These are phyloP conservation scores for Hyphodiscus hymeniophilus DNA, from an alignment of 495 filamentous ascomycete species.

Conservation along the genomic window DNA sequence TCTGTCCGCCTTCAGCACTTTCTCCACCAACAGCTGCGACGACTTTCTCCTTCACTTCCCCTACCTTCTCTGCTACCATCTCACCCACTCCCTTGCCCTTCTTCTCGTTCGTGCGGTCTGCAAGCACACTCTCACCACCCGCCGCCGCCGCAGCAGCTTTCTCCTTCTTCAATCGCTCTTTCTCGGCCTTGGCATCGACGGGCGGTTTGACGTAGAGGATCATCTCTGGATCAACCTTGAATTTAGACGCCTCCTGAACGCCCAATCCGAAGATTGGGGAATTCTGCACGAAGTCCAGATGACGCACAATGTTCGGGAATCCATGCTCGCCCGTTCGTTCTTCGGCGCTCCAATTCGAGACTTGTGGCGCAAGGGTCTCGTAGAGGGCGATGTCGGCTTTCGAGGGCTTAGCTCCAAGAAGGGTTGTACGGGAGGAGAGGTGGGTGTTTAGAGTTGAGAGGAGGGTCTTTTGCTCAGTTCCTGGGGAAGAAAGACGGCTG, in stretches of 20 bases:
- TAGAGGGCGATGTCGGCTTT: slow-evolving; percentile 86
- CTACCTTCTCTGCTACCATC: slow-evolving; percentile 23
- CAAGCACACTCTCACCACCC: slow-evolving; percentile 35
- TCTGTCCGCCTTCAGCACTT: slow-evolving; percentile 24
- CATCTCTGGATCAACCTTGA: slow-evolving; percentile 69
- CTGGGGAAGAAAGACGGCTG: slow-evolving; percentile 42
- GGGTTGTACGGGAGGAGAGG: slow-evolving; percentile 78
- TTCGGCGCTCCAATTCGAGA: slow-evolving; percentile 75
- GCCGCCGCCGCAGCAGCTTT: slow-evolving; percentile 49
- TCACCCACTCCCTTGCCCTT: slow-evolving; percentile 27
- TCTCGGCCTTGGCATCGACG: slow-evolving; percentile 78
- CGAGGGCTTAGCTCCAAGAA: slow-evolving; percentile 84
- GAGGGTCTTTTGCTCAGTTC: slow-evolving; percentile 53
- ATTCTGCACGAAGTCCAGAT: slow-evolving; percentile 92
- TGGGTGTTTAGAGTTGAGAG: slow-evolving; percentile 75
- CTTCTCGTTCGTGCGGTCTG: slow-evolving; percentile 46
- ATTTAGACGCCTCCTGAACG: slow-evolving; percentile 66
- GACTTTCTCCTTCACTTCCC: slow-evolving; percentile 31
- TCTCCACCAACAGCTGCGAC: slow-evolving; percentile 32
- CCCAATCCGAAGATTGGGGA: slow-evolving; percentile 65
- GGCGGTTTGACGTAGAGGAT: slow-evolving; percentile 76
- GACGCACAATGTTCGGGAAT: slow-evolving; percentile 84
- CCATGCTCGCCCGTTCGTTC: slow-evolving; percentile 87
- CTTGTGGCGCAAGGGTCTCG: slow-evolving; percentile 66
- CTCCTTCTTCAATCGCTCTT: slow-evolving; percentile 81